Percentiles rank a stretch among this genome's conserved stretches.
These are phyloP conservation scores for Chenopodium berlandieri DNA, from an alignment of 148 eudicot species.

Conservation along the genomic window DNA sequence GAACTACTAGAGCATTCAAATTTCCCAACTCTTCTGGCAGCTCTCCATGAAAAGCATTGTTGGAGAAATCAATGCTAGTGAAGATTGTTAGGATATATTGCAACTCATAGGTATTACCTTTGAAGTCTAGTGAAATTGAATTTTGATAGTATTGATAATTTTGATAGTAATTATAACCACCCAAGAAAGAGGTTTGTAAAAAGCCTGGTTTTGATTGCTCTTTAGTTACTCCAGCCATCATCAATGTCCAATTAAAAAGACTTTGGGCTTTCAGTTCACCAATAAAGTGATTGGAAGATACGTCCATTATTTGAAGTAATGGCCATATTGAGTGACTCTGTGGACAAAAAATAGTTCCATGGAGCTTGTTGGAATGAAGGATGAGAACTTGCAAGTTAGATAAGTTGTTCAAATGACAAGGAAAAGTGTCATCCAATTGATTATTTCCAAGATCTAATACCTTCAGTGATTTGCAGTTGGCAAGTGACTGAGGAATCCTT, in stretches of 20 bases:
- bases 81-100: slow-evolving; percentile 14
- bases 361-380: slow-evolving; percentile 43
- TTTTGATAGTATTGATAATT: slow-evolving; percentile 16
- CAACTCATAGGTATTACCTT: slow-evolving; percentile 1
- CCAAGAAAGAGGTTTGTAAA: not conserved
- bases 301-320: slow-evolving; percentile 33
- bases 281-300: slow-evolving; percentile 20
- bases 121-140: slow-evolving; percentile 5
- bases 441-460: slow-evolving; percentile 49
- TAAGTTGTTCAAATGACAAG: slow-evolving; percentile 38
- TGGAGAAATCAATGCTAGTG: too few relatives aligned
- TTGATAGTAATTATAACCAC: too few relatives aligned
- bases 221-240: slow-evolving; percentile 16
- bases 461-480: slow-evolving; percentile 31
- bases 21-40: too few relatives aligned
- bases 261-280: slow-evolving; percentile 23
- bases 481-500: slow-evolving; percentile 45
- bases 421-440: slow-evolving; percentile 37
- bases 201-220: not conserved
- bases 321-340: not conserved
- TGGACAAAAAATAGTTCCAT: slow-evolving; percentile 27
- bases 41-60: too few relatives aligned
- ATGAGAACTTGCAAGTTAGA: slow-evolving; percentile 47
- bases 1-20: too few relatives aligned
- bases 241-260: slow-evolving; percentile 22